Evolutionary conservation across 1,139 yeast genomes (phyloP).

Genomic region (Nakaseomyces kungkrabaensis): DNA sequence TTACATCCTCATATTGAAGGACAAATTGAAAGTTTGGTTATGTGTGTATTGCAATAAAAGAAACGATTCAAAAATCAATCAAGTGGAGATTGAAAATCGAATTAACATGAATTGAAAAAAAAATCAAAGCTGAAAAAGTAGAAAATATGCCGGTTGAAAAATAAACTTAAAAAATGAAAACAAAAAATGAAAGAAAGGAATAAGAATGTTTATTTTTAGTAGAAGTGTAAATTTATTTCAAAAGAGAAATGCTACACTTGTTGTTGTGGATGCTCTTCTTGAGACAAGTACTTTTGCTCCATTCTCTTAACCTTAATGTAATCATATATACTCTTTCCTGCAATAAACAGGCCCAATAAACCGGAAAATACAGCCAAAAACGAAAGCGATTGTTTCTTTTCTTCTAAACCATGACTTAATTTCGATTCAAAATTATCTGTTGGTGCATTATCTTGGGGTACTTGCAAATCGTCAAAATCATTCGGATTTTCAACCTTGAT

Average conservation of each 20-base stretch:
- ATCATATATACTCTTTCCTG: constrained; percentile 59
- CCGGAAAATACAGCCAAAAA: constrained; percentile 20
- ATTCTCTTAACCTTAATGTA: constrained; percentile 67
- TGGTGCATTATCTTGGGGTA: constrained; percentile 7
- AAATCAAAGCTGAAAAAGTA: background rate
- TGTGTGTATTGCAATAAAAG: too few species aligned
- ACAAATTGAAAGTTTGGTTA: too few species aligned
- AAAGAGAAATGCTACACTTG: background rate
- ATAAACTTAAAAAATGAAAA: background rate
- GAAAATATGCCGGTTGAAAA: background rate
- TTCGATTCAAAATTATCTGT: constrained; percentile 40
- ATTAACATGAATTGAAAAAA: background rate
- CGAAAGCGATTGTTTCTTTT: constrained; percentile 33
- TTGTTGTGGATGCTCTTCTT: constrained; percentile 7
- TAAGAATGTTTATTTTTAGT: background rate
- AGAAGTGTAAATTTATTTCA: background rate
- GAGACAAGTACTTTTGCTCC: constrained; percentile 36
- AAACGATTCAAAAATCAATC: too few species aligned
- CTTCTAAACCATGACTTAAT: constrained; percentile 33
- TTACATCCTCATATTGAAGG: too few species aligned
- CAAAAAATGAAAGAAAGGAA: background rate
- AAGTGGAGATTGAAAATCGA: background rate
- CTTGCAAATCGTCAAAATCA: constrained; percentile 38
- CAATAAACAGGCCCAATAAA: constrained; percentile 54
- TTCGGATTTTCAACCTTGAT: constrained; percentile 47